Conservation (phyloP, 2,329 filamentous ascomycete species). For the Cytospora piceicola region DNA sequence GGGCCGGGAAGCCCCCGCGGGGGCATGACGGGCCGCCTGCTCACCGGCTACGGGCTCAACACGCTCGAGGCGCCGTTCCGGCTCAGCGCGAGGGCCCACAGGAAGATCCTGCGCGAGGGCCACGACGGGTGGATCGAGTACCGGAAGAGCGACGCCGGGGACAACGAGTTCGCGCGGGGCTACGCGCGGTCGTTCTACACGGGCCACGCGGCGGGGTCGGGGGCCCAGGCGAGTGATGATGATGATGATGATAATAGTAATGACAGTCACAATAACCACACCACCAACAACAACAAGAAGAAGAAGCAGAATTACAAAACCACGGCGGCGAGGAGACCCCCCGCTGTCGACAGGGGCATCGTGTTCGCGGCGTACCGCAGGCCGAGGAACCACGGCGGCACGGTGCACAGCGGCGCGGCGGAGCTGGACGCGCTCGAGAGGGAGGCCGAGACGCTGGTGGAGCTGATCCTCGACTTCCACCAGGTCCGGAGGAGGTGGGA, state of each 20-base stretch:
- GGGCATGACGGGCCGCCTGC: conserved; percentile 52
- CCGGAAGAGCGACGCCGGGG: conserved; percentile 46
- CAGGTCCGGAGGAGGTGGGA: conserved; percentile 27
- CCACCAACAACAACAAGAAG: conserved; percentile 5
- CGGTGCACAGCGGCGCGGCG: conserved; percentile 41
- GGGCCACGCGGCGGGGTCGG: conserved; percentile 35
- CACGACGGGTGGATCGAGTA: conserved; percentile 59
- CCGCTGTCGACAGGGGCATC: conserved; percentile 53
- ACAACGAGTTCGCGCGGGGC: conserved; percentile 53
- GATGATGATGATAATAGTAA: neutral
- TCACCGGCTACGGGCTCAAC: conserved; percentile 59
- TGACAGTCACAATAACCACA: no score
- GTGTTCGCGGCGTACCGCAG: conserved; percentile 61
- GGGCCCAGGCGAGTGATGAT: conserved; percentile 25
- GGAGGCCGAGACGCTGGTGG: conserved; percentile 57
- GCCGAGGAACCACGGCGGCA: conserved; percentile 45
- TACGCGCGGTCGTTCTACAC: conserved; percentile 59
- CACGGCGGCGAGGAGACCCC: neutral
- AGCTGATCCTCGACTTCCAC: conserved; percentile 57
- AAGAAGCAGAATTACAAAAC: no score
- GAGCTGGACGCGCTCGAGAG: conserved; percentile 52
- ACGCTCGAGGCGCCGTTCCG: conserved; percentile 56
- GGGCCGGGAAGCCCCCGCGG: conserved; percentile 32
- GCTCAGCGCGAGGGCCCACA: conserved; percentile 54
- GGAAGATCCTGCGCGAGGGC: conserved; percentile 48